Conservation (phyloP, 1,139 yeast species). For the Hyphopichia khmerensis region DNA sequence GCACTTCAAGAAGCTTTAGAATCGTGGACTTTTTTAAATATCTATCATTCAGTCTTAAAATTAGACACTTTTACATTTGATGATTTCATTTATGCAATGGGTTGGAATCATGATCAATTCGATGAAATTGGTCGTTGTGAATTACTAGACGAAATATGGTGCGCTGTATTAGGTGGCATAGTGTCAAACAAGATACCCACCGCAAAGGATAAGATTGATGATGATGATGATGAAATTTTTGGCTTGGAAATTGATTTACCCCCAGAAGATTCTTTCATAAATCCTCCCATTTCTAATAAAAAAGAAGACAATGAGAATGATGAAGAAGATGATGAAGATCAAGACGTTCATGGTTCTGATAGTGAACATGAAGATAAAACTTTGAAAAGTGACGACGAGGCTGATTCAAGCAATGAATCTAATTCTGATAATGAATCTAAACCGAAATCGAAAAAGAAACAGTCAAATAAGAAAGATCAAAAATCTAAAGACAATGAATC, state of each 20-base stretch:
- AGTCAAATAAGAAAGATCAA: constrained; percentile 9
- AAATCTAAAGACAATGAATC: constrained; percentile 26
- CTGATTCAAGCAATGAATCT: constrained; percentile 9
- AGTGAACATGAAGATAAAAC: constrained; percentile 17
- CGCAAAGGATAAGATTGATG: constrained; percentile 24
- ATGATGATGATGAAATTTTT: constrained; percentile 24
- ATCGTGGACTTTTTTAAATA: constrained; percentile 72
- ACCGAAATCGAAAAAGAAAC: constrained; percentile 5
- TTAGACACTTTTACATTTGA: constrained; percentile 79
- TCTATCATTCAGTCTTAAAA: constrained; percentile 61
- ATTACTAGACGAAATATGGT: constrained; percentile 69
- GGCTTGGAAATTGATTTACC: constrained; percentile 47
- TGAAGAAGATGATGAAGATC: constrained; percentile 10
- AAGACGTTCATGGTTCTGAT: constrained; percentile 12
- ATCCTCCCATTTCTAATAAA: constrained; percentile 8
- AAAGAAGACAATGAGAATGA: constrained; percentile 5
- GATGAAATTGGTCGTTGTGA: constrained; percentile 49
- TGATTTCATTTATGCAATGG: constrained; percentile 66
- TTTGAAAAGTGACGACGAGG: constrained; percentile 28
- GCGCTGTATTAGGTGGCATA: constrained; percentile 53
- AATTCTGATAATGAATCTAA: constrained; percentile 13
- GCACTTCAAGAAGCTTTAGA: constrained; percentile 53
- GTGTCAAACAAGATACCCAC: constrained; percentile 38
- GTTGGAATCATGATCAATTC: constrained; percentile 49
- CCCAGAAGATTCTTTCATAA: constrained; percentile 25